Conservation (phyloP, 495 filamentous ascomycete species). For the Saxophila tyrrhenica region DNA sequence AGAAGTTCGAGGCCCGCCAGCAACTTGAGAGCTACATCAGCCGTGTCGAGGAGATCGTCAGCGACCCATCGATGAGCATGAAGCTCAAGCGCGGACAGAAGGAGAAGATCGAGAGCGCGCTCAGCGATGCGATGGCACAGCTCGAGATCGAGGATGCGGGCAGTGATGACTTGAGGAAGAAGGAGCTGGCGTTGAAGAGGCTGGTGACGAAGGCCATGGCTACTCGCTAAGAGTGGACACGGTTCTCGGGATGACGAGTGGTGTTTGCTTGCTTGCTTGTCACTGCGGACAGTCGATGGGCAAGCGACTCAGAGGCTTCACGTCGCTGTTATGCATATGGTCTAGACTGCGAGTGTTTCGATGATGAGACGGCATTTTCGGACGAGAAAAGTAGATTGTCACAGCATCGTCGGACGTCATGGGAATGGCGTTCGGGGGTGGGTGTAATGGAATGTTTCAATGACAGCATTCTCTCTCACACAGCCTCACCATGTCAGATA, state of each 20-base stretch:
- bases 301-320: no score
- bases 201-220: slow-evolving; percentile 68
- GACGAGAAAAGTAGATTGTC: no score
- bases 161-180: slow-evolving; percentile 98
- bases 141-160: slow-evolving; percentile 77
- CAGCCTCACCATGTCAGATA: no score
- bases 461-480: no score
- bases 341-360: no score
- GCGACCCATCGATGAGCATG: slow-evolving; percentile 87
- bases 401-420: no score
- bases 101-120: slow-evolving; percentile 96
- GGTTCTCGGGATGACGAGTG: neutral
- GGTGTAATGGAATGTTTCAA: no score
- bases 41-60: slow-evolving; percentile 96
- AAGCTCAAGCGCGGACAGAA: slow-evolving; percentile 98
- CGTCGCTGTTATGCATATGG: no score
- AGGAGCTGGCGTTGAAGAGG: slow-evolving; percentile 96
- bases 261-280: no score
- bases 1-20: slow-evolving; percentile 96
- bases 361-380: no score
- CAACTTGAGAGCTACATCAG: slow-evolving; percentile 99
- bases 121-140: slow-evolving; percentile 77
- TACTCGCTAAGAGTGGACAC: slow-evolving; percentile 12
- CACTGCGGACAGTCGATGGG: no score
- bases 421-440: no score